Percentiles rank a stretch among this genome's conserved stretches.
Conservation (phyloP, 345 rosid genomes). For the Moringa oleifera region DNA sequence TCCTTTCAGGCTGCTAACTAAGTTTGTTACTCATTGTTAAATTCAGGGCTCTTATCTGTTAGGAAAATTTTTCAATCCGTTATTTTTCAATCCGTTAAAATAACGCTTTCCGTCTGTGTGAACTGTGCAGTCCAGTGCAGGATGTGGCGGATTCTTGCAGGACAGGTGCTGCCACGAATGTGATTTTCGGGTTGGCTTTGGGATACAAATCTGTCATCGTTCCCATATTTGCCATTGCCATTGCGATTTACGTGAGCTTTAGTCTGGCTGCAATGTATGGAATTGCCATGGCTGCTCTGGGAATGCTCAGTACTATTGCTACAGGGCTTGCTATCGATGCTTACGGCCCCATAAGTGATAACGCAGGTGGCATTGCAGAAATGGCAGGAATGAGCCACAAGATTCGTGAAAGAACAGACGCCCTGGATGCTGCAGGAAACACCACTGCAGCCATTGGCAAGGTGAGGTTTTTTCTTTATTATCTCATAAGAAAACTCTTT, state of each 20-base stretch:
- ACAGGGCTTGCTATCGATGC: slow-evolving; percentile 66
- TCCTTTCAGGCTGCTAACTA: no score
- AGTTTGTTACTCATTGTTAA: no score
- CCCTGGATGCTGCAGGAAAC: slow-evolving; percentile 68
- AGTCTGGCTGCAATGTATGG: slow-evolving; percentile 80
- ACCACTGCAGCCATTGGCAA: slow-evolving; percentile 78
- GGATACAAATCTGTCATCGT: slow-evolving; percentile 86
- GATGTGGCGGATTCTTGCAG: slow-evolving; percentile 98
- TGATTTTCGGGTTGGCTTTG: slow-evolving; percentile 63
- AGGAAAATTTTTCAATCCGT: no score
- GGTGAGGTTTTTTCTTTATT: slow-evolving; percentile 25
- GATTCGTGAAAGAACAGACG: slow-evolving; percentile 58
- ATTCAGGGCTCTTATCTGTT: no score
- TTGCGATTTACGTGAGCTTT: slow-evolving; percentile 55
- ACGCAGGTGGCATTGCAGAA: slow-evolving; percentile 65
- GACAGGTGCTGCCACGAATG: slow-evolving; percentile 80
- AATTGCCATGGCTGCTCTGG: slow-evolving; percentile 57
- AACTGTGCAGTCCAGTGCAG: slow-evolving; percentile 59
- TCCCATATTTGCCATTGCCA: slow-evolving; percentile 67
- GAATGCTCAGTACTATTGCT: slow-evolving; percentile 69
- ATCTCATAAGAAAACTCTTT: no score
- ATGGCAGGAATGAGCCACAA: slow-evolving; percentile 69
- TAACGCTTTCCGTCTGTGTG: neutral
- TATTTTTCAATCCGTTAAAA: no score
- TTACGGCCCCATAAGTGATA: slow-evolving; percentile 68